phyloP scores from a whole-genome alignment of 2,329 filamentous ascomycete genomes.

The Penicillium sp. region DNA sequence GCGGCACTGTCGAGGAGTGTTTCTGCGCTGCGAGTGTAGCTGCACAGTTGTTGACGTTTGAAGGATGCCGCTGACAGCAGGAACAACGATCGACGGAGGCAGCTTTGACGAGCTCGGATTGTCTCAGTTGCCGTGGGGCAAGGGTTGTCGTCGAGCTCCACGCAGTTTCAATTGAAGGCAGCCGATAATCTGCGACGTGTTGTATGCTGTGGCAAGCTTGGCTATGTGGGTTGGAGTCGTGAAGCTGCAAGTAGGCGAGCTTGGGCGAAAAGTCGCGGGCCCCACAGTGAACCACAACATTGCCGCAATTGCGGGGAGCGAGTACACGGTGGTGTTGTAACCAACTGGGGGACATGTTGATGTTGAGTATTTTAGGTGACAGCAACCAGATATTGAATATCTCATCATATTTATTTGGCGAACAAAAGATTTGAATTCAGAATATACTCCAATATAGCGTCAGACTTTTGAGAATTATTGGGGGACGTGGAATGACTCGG shows the following conservation, averaged over 20 bases:
- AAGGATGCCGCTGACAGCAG: background rate
- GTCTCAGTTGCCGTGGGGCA: background rate
- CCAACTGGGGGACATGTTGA: no score
- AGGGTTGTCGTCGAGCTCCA: background rate
- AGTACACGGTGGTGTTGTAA: no score
- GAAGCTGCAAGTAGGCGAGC: background rate
- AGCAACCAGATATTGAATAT: no score
- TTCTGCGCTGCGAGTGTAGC: background rate
- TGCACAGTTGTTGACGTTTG: background rate
- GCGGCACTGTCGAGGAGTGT: background rate
- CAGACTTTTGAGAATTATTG: no score
- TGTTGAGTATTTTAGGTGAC: no score
- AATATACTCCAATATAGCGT: no score
- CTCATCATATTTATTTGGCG: no score
- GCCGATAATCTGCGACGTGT: background rate
- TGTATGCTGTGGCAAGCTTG: background rate
- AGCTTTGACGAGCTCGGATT: background rate
- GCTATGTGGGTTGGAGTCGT: background rate
- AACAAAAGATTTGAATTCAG: no score
- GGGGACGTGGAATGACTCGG: no score
- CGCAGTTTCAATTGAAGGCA: background rate
- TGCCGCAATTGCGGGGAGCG: constrained; percentile 13
- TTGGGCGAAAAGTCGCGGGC: constrained; percentile 10
- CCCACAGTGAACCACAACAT: constrained; percentile 14
- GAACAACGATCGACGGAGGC: background rate